phyloP scores from a whole-genome alignment of 495 filamentous ascomycete genomes.

The Penicillium atrosanguineum region DNA sequence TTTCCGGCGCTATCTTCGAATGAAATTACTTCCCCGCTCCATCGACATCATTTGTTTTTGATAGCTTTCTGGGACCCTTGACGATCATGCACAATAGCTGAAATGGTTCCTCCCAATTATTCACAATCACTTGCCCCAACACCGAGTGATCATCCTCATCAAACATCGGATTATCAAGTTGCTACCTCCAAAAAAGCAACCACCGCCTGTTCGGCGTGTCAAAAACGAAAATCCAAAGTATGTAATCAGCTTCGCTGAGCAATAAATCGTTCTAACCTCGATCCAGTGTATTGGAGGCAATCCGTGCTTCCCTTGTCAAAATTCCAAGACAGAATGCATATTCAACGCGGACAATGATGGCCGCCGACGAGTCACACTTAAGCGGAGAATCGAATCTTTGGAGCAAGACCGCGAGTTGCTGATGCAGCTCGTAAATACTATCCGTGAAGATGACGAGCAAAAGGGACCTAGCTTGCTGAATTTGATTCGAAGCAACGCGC shows the following conservation, averaged over 20 bases:
- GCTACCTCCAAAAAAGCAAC: not conserved
- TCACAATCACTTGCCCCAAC: not conserved
- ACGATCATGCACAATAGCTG: not conserved
- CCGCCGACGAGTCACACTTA: conserved; percentile 18
- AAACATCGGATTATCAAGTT: not conserved
- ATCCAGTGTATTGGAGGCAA: conserved; percentile 8
- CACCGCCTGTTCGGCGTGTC: not conserved
- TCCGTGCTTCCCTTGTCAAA: conserved; percentile 15
- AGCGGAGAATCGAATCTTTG: conserved; percentile 24
- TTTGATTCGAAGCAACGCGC: not conserved
- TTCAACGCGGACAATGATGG: conserved; percentile 25
- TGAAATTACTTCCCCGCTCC: not conserved
- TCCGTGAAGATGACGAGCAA: conserved; percentile 15
- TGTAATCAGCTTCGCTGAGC: not conserved
- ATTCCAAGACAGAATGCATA: conserved; percentile 13
- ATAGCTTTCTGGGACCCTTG: not conserved
- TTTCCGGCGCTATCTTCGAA: conserved; percentile 2
- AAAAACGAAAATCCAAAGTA: not conserved
- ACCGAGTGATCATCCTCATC: not conserved
- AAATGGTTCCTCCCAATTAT: not conserved
- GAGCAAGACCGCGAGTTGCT: conserved; percentile 25
- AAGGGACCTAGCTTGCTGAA: not conserved
- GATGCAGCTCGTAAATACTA: conserved; percentile 15
- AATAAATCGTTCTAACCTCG: not conserved
- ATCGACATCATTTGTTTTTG: not conserved